phyloP scores from a whole-genome alignment of 202 grass and related monocot genomes.

The Hordeum pubiflorum region DNA sequence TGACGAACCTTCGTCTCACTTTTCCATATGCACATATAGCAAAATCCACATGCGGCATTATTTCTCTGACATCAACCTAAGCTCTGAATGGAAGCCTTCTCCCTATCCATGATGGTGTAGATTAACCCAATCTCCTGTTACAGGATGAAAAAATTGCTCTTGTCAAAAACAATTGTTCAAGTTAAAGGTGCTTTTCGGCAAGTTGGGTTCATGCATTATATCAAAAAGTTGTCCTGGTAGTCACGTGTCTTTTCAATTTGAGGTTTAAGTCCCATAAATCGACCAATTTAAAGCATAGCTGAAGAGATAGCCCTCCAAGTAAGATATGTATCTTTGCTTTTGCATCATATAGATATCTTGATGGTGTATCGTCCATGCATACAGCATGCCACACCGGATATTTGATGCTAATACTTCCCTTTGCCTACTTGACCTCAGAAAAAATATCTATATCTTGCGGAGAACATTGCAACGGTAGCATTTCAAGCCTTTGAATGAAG shows the following conservation, averaged over 20 bases:
- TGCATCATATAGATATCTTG: not conserved
- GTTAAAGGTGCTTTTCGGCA: too few relatives aligned
- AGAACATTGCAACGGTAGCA: not conserved
- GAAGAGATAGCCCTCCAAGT: not conserved
- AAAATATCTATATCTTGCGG: not conserved
- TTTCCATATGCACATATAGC: constrained; percentile 59
- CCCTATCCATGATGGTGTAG: too few relatives aligned
- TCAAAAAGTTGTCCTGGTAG: too few relatives aligned
- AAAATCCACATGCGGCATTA: not conserved
- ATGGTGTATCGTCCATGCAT: not conserved
- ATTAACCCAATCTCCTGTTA: too few relatives aligned
- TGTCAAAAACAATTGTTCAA: constrained; percentile 11
- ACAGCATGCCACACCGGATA: not conserved
- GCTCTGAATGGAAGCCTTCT: too few relatives aligned
- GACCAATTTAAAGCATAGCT: not conserved
- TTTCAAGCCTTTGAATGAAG: not conserved
- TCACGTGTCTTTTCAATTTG: too few relatives aligned
- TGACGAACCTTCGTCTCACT: constrained; percentile 14
- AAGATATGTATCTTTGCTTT: not conserved
- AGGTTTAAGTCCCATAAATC: too few relatives aligned
- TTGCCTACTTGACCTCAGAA: not conserved
- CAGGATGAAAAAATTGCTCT: not conserved
- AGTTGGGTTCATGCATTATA: too few relatives aligned
- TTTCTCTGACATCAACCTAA: too few relatives aligned
- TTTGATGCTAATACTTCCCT: not conserved